phyloP scores from a whole-genome alignment of 2,329 filamentous ascomycete species.

The Colletotrichum sp. region DNA sequence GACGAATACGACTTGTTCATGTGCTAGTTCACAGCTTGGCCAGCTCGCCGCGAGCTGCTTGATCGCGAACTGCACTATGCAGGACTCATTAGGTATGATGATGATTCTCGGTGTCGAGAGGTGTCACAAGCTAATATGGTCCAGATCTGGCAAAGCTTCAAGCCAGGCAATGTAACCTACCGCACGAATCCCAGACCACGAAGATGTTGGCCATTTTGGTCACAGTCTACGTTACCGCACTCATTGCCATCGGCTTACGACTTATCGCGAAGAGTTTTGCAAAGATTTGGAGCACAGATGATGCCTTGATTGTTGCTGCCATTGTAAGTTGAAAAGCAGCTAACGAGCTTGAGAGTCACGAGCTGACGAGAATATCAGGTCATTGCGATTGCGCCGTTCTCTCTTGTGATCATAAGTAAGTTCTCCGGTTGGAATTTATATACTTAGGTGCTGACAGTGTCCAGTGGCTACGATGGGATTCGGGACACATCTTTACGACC shows the following conservation, averaged over 20 bases:
- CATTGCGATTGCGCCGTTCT: slow-evolving; percentile 1
- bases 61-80: slow-evolving; percentile 20
- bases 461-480: slow-evolving; percentile 12
- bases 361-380: background rate
- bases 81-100: slow-evolving; percentile 15
- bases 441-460: background rate
- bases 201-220: slow-evolving; percentile 5
- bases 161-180: slow-evolving; percentile 7
- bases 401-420: slow-evolving; percentile 8
- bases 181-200: slow-evolving; percentile 7
- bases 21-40: slow-evolving; percentile 2
- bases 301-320: background rate
- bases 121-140: background rate
- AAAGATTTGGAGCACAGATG: slow-evolving; percentile 8
- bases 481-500: slow-evolving; percentile 20
- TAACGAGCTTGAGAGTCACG: background rate
- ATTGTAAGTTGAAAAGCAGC: background rate
- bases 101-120: background rate
- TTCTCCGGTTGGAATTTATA: accelerated
- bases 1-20: slow-evolving; percentile 19
- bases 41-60: slow-evolving; percentile 3
- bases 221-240: background rate
- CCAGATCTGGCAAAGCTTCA: slow-evolving; percentile 17
- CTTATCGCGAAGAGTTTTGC: background rate
- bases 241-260: background rate